Percentiles rank a stretch among this genome's conserved stretches.
These are phyloP conservation scores for Odonthalia washingtoniensis DNA, from an alignment of 31 red algal species.

Conservation along the genomic window DNA sequence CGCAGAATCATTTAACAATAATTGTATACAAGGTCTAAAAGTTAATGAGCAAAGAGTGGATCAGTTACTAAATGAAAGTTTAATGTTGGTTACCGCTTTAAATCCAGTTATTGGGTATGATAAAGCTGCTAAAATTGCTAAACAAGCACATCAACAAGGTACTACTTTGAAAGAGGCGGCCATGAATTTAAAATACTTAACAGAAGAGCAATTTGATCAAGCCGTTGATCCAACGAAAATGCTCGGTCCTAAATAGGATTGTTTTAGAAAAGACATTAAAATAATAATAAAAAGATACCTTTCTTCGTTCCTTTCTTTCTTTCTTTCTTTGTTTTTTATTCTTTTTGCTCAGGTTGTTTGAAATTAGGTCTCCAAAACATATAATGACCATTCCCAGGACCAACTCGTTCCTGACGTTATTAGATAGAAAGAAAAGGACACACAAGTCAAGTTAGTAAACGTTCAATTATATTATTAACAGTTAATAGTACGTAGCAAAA, in stretches of 20 bases:
- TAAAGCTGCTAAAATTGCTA: slow-evolving; percentile 96
- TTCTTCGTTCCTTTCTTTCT: no score
- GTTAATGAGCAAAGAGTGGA: slow-evolving; percentile 73
- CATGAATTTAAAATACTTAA: slow-evolving; percentile 60
- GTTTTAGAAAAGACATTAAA: no score
- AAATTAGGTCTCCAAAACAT: no score
- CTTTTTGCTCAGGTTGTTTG: no score
- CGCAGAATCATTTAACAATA: slow-evolving; percentile 66
- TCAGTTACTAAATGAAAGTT: slow-evolving; percentile 67
- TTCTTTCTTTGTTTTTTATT: no score
- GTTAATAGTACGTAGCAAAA: no score
- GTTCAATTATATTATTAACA: no score
- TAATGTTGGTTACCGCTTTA: slow-evolving; percentile 97
- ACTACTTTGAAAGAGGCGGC: slow-evolving; percentile 76
- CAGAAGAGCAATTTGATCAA: slow-evolving; percentile 81
- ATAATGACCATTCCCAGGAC: no score
- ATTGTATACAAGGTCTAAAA: slow-evolving; percentile 80
- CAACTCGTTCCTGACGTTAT: no score
- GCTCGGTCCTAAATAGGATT: slow-evolving; percentile 87
- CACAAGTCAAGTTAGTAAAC: no score
- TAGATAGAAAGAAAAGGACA: no score
- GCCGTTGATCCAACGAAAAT: slow-evolving; percentile 87
- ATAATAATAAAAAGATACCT: no score
- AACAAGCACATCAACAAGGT: slow-evolving; percentile 90
- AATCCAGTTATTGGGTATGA: slow-evolving; percentile 98